A percentile compares a stretch with the other conserved stretches of the same genome.
Evolutionary conservation across 1,284 basidiomycete species (phyloP).

Genomic region (Ustilago hordei): DNA sequence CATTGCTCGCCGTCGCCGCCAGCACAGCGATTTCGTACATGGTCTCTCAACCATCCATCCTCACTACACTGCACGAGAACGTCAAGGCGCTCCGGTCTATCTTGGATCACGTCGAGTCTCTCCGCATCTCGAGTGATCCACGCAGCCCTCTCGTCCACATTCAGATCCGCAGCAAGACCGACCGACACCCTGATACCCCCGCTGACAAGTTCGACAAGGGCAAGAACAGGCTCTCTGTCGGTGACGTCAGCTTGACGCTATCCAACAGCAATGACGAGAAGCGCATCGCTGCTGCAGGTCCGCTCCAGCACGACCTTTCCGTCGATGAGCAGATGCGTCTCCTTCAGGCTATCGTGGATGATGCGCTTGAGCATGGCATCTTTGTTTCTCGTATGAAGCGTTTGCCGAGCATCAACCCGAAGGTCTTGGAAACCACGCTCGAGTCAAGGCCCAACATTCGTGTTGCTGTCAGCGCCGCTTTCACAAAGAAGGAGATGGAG

Average conservation of each 20-base stretch:
- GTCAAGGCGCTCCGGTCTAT: conserved; percentile 79
- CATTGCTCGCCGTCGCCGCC: conserved; percentile 86
- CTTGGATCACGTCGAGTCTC: conserved; percentile 81
- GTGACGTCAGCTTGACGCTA: conserved; percentile 40
- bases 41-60: conserved; percentile 75
- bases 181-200: conserved; percentile 59
- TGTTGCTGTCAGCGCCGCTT: conserved; percentile 80
- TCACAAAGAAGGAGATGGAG: conserved; percentile 90
- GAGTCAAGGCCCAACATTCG: conserved; percentile 81
- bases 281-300: conserved; percentile 19
- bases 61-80: conserved; percentile 84
- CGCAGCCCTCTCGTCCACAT: conserved; percentile 90
- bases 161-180: conserved; percentile 73
- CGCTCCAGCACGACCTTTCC: conserved; percentile 52
- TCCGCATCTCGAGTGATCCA: conserved; percentile 84
- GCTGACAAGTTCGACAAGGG: conserved; percentile 51
- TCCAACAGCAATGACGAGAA: conserved; percentile 38
- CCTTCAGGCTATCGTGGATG: conserved; percentile 62
- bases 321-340: conserved; percentile 57
- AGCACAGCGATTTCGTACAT: conserved; percentile 86
- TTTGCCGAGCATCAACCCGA: conserved; percentile 59
- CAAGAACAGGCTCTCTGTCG: conserved; percentile 44
- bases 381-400: conserved; percentile 55
- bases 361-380: conserved; percentile 61
- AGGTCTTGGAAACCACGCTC: conserved; percentile 52